Evolutionary conservation across 106 monocot species (phyloP), one percentile per base, ranked within the genome.

Genomic region (Xerophyta viscosa): DNA sequence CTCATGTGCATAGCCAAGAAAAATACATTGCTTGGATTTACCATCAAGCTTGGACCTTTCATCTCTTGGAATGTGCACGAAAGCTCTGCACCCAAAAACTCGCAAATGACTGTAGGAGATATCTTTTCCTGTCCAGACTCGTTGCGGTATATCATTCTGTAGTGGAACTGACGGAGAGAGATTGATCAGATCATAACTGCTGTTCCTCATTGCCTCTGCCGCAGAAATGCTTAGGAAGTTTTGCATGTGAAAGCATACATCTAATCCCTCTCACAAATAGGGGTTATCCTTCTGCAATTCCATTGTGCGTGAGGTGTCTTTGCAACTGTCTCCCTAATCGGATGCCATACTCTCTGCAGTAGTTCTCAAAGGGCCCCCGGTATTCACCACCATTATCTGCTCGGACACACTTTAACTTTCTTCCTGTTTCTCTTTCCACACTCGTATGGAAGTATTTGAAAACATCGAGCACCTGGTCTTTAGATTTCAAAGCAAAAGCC

Each of bases 11-110:
- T 36, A 55, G 20, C 18, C 55, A 36, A 55, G 15, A 22, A 61
- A 48, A 4, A 61, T 48, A 29, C 48, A 61, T 25, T 13, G 19
- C 10, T 31, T 39, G 21, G 46, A 18, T 27, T 45, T 61, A 20
- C 22, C 21, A 33, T 56, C 56, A 56, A 56, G 37, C 23, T 56
- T 56, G 23, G 37, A 56, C 31, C 47, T 33, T 17, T 61, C 61
- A 33, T 48, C 29, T 48, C 48, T 61, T 11, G 25, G 11, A 5
- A 61, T 24, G 21, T 61, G 61, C 3, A 48, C 46, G 31, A 33
- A 61, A 31, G 30, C 22, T 24, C 19, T 47, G 44, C 19, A 61
- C 7, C 15, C 61, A 27, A 61, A 48, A 31, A 61, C 56, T 11
- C 21, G 20, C 15, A 39, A 37, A 9, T 56, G 37, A 18, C 23